Evolutionary conservation across 2,329 filamentous ascomycete species (phyloP).

Genomic region (Penicillium sumatraense): DNA sequence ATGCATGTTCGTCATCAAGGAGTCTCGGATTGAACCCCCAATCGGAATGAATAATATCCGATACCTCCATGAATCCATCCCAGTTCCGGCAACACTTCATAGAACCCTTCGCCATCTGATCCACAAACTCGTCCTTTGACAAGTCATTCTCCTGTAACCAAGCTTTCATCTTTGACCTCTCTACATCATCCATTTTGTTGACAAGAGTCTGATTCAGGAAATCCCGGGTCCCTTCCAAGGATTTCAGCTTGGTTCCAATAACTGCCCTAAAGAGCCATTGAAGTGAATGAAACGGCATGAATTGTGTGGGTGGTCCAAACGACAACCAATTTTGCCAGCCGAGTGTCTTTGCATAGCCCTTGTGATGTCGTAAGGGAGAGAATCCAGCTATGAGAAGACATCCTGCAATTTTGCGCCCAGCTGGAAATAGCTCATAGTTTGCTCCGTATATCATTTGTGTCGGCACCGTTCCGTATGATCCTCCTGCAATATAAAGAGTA

Average conservation of each 20-base stretch:
- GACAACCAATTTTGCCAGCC: slow-evolving; percentile 10
- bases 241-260: neutral
- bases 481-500: slow-evolving; percentile 2
- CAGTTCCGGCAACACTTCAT: slow-evolving; percentile 3
- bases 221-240: neutral
- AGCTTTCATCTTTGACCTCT: neutral
- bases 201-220: neutral
- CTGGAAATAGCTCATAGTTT: slow-evolving; percentile 7
- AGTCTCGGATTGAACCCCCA: slow-evolving; percentile 1
- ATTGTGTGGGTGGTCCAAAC: slow-evolving; percentile 2
- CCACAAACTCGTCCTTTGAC: neutral
- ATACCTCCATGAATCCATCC: slow-evolving; percentile 11
- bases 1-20: neutral
- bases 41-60: slow-evolving; percentile 8
- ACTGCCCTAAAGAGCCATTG: slow-evolving; percentile 3
- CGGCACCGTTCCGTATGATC: slow-evolving; percentile 8
- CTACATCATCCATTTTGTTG: neutral
- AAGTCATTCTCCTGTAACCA: neutral
- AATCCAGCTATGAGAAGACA: slow-evolving; percentile 6
- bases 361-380: slow-evolving; percentile 1
- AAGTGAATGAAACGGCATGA: neutral
- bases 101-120: neutral
- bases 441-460: slow-evolving; percentile 13
- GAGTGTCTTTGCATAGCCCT: neutral
- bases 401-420: slow-evolving; percentile 5